Evolutionary conservation across 768 basidiomycete species (phyloP).

Genomic region (Albatrellus ellisii): DNA sequence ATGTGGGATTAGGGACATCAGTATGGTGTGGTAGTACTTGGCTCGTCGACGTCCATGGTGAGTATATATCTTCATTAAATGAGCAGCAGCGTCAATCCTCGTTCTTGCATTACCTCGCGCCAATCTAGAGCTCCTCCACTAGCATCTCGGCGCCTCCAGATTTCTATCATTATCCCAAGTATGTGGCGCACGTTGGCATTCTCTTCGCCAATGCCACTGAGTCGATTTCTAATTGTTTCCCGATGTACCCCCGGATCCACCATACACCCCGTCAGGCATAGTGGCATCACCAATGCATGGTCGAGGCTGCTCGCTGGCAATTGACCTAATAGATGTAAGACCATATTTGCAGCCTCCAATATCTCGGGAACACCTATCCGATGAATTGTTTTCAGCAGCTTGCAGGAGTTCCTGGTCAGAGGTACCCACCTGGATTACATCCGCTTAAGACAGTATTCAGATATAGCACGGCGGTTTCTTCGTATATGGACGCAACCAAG

Average conservation of each 20-base stretch:
- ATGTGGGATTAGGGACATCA: too few relatives aligned
- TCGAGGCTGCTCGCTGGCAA: slow-evolving; percentile 10
- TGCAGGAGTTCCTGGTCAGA: neutral
- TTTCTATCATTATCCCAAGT: slow-evolving; percentile 8
- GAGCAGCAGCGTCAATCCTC: slow-evolving; percentile 13
- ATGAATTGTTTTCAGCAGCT: slow-evolving; percentile 7
- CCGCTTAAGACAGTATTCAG: slow-evolving; percentile 13
- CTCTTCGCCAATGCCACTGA: slow-evolving; percentile 4
- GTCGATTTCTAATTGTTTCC: slow-evolving; percentile 8
- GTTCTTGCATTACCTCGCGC: slow-evolving; percentile 14
- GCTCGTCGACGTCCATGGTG: too few relatives aligned
- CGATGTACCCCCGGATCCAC: slow-evolving; percentile 8
- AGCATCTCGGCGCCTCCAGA: slow-evolving; percentile 11
- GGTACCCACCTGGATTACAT: slow-evolving; percentile 11
- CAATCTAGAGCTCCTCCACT: slow-evolving; percentile 8
- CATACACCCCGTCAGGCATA: slow-evolving; percentile 10
- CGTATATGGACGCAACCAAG: slow-evolving; percentile 11
- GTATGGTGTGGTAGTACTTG: too few relatives aligned
- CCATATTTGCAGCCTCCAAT: slow-evolving; percentile 7
- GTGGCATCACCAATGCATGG: slow-evolving; percentile 10
- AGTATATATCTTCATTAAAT: too few relatives aligned
- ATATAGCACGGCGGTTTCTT: slow-evolving; percentile 12
- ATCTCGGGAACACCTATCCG: slow-evolving; percentile 13
- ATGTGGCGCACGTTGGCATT: slow-evolving; percentile 11
- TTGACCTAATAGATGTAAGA: slow-evolving; percentile 9